Percentiles rank a stretch among this genome's conserved stretches.
phyloP scores from a whole-genome alignment of 768 basidiomycete genomes.

The Crucibulum laeve region DNA sequence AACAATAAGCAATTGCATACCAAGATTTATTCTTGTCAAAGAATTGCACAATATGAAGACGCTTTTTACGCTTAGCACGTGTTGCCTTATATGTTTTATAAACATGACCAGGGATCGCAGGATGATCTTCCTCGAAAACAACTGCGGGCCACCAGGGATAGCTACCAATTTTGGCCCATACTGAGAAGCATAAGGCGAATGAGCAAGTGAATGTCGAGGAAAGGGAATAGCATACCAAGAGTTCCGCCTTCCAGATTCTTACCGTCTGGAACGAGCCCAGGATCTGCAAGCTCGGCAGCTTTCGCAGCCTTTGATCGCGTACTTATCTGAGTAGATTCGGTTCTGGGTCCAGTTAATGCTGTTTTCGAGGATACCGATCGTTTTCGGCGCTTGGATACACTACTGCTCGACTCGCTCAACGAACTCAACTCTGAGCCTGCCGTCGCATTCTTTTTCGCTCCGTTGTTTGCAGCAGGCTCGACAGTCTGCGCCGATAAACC shows the following conservation, averaged over 20 bases:
- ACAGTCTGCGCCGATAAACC: too few relatives aligned
- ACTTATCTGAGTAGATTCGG: too few relatives aligned
- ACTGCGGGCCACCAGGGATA: slow-evolving; percentile 91
- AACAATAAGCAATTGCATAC: too few relatives aligned
- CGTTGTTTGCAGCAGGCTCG: slow-evolving; percentile 1
- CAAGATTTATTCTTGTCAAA: slow-evolving; percentile 68
- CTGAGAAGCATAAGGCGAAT: slow-evolving; percentile 38
- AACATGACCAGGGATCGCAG: slow-evolving; percentile 46
- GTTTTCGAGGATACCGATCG: too few relatives aligned
- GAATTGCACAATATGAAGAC: slow-evolving; percentile 70
- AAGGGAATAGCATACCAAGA: slow-evolving; percentile 45
- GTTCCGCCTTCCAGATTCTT: slow-evolving; percentile 36
- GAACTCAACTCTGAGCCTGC: slow-evolving; percentile 39
- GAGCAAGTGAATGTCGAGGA: neutral
- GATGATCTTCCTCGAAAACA: slow-evolving; percentile 60
- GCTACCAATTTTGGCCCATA: slow-evolving; percentile 79
- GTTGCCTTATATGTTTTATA: slow-evolving; percentile 19
- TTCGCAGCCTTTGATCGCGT: slow-evolving; percentile 17
- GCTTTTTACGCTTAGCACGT: slow-evolving; percentile 32
- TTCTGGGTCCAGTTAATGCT: too few relatives aligned
- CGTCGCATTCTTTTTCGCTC: slow-evolving; percentile 17
- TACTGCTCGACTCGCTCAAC: slow-evolving; percentile 36
- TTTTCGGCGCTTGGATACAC: too few relatives aligned
- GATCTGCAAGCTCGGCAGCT: too few relatives aligned
- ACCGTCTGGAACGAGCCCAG: too few relatives aligned